phyloP scores from a whole-genome alignment of 352 stramenopile species.

The Thalassiosira gravida region DNA sequence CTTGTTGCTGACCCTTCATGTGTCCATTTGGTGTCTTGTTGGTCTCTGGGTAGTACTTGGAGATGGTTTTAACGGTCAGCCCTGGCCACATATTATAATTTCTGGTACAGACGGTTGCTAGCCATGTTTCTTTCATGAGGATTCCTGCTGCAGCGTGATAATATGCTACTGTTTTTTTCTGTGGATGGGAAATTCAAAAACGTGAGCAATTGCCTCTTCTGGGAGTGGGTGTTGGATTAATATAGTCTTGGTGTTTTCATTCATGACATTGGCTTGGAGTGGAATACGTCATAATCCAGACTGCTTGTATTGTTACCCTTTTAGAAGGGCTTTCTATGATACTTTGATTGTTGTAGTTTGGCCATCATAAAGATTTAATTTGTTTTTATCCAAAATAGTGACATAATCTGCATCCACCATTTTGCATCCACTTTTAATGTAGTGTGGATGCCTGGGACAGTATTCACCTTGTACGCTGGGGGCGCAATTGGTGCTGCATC shows the following conservation, averaged over 20 bases:
- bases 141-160: not conserved
- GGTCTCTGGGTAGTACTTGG: not conserved
- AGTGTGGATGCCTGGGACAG: not conserved
- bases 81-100: not conserved
- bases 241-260: not conserved
- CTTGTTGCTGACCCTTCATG: not conserved
- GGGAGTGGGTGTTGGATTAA: not conserved
- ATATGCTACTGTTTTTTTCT: not conserved
- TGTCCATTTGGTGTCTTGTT: not conserved
- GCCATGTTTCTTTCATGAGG: not conserved
- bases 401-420: not conserved
- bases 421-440: not conserved
- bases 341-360: not conserved
- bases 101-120: not conserved
- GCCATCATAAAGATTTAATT: constrained; percentile 2
- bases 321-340: not conserved
- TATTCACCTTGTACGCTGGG: not conserved
- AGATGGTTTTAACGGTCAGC: not conserved
- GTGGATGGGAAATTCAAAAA: not conserved
- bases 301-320: not conserved
- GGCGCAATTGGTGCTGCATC: not conserved
- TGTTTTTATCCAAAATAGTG: not conserved
- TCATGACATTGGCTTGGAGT: not conserved
- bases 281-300: not conserved
- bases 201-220: not conserved